Base-by-base conservation (phyloP, 1,284 basidiomycete genomes). In the Ustilago lituana region DNA sequence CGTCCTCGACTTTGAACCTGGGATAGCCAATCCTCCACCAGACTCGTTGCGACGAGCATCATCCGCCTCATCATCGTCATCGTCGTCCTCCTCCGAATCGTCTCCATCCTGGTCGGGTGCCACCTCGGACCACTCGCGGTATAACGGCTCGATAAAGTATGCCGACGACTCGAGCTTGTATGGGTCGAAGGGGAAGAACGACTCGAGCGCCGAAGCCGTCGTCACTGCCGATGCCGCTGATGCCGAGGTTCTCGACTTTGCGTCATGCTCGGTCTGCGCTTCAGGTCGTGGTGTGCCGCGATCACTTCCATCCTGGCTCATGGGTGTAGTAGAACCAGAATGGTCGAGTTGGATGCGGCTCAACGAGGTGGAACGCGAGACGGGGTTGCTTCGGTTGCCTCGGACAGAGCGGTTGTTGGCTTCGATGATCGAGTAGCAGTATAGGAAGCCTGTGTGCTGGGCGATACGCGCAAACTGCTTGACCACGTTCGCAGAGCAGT, bases 101-200 rank as follows among this genome's bases (percentile, higher is more conserved):
- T 61, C 56, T 8, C 66, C 62, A 24, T 83, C 79, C 32, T 73
- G 64, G 3, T 76, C 75, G 2, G 79, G 80, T 4, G 84, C 84
- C 5, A 86, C 85, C 43, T 87, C 85, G 23, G 69, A 52, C 87
- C 87, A 88, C 9, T 85, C 84, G 12, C 85, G 80, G 65, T 87
- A 88, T 47, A 87, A 82, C 8, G 74, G 72, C 38, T 86, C 84
- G 59, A 87, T 82, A 66, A 82, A 86, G 22, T 81, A 80, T 1
- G 84, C 58, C 11, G 77, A 85, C 35, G 83, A 79, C 3, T 92
- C 91, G 2, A 99, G 87, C 71, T 90, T 91, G 85, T 93, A 98
- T 1, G 96, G 96, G 82, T 99, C 96, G 81, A 99, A 99, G 0
- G 96, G 96, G 85, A 98, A 99, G 85, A 98, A 98, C 12, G 89